These are phyloP conservation scores for Alternaria ventricosa DNA, from an alignment of 2,329 filamentous ascomycete genomes.

Conservation along the genomic window DNA sequence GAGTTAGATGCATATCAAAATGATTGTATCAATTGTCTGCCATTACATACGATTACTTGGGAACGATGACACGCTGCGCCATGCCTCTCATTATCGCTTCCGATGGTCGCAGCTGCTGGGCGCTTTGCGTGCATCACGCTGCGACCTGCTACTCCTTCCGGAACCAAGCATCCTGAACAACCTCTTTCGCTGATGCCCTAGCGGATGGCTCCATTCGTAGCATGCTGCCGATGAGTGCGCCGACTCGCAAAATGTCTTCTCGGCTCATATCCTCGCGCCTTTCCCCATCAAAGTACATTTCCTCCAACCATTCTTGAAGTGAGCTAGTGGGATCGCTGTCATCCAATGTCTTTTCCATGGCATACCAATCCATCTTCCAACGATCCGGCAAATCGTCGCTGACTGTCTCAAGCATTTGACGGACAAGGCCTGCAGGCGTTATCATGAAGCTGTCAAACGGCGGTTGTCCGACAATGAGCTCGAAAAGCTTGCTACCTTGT, in stretches of 20 bases:
- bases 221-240: conserved; percentile 21
- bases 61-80: too few species aligned
- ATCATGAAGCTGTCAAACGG: conserved; percentile 48
- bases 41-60: neutral
- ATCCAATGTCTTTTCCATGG: conserved; percentile 24
- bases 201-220: conserved; percentile 26
- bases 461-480: conserved; percentile 49
- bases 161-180: conserved; percentile 32
- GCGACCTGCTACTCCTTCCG: neutral
- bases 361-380: conserved; percentile 39
- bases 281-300: conserved; percentile 47
- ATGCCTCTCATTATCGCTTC: too few species aligned
- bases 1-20: neutral
- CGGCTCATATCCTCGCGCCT: conserved; percentile 20
- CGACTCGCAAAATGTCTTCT: conserved; percentile 25
- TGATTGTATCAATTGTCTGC: neutral
- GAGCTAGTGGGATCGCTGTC: conserved; percentile 20
- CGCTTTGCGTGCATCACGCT: too few species aligned
- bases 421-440: conserved; percentile 42
- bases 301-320: conserved; percentile 49
- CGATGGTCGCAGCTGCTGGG: too few species aligned
- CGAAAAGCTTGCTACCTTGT: conserved; percentile 26
- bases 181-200: conserved; percentile 19
- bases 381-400: conserved; percentile 45
- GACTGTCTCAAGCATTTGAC: conserved; percentile 47